Evolutionary conservation across 2,329 filamentous ascomycete species (phyloP).

Genomic region (Gaeumannomyces sp.): DNA sequence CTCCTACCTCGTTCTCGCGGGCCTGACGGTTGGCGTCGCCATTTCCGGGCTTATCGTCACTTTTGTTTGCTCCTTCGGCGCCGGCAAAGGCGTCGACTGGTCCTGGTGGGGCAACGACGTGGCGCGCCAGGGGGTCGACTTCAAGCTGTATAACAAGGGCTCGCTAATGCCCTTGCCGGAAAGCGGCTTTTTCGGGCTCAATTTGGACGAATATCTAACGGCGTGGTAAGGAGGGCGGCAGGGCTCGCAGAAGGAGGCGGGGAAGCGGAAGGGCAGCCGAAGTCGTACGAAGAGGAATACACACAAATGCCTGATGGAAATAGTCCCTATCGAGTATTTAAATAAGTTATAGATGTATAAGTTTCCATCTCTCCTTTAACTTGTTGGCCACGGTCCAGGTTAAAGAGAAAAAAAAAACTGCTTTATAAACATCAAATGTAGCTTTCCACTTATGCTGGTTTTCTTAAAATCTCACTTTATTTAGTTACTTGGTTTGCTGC

Average conservation of each 20-base stretch:
- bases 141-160: slow-evolving; percentile 6
- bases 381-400: no score
- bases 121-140: slow-evolving; percentile 26
- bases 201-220: not conserved
- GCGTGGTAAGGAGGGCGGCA: not conserved
- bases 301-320: no score
- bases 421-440: no score
- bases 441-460: no score
- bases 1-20: slow-evolving; percentile 28
- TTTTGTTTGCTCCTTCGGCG: slow-evolving; percentile 35
- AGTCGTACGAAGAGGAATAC: no score
- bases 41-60: slow-evolving; percentile 30
- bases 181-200: slow-evolving; percentile 11
- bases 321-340: no score
- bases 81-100: slow-evolving; percentile 21
- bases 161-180: slow-evolving; percentile 7
- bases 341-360: no score
- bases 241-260: no score
- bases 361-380: no score
- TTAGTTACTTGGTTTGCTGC: no score
- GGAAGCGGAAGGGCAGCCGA: not conserved
- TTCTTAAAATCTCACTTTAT: no score
- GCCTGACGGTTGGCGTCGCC: slow-evolving; percentile 25
- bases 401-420: no score
- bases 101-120: slow-evolving; percentile 43